Evolutionary conservation across 768 basidiomycete species (phyloP), one percentile per base, ranked within the genome.

Genomic region (Boletus sp.): DNA sequence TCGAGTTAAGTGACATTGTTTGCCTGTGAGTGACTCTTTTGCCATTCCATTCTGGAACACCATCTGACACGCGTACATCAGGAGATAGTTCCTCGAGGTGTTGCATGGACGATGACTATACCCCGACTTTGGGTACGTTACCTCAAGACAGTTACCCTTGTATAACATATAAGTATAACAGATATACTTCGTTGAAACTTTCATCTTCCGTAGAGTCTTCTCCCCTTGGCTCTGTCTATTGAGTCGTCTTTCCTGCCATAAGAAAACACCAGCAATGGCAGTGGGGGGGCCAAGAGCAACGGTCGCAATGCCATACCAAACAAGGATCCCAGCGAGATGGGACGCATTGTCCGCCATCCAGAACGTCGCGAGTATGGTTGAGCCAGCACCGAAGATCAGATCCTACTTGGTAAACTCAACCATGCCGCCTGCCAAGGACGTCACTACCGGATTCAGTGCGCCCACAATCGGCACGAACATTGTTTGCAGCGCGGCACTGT

Each of bases 361-460:
- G 7, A 83, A 65, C 10, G 78, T 74, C 10, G 72, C 76, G 8
- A 83, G 53, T 19, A 77, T 63, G 1, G 72, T 67, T 3, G 81
- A 74, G 15, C 61, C 55, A 34, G 74, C 66, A 1, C 71, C 74
- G 21, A 83, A 70, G 23, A 69, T 54, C 15, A 71, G 39, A 55
- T 84, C 82, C 80, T 80, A 84, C 59, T 82, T 77, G 38, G 83
- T 67, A 40, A 83, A 71, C 50, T 79, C 47, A 72, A 63, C 55
- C 2, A 57, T 53, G n/a, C 57, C 50, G 11, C 59, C 58, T n/a
- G 37, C 1, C 32, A 62, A 35, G 21, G 61, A 47, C 8, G 5
- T 25, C 25, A 25, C 25, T 3, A 5, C 25, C 25, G 25, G 25
- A 25, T 25, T 25, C 3, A 25, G 25, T 25, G 25, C 3, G 25